A percentile compares a stretch with the other conserved stretches of the same genome.
Evolutionary conservation across 1,139 yeast genomes (phyloP).

Genomic region (Kurtzmaniella quercitrusa): DNA sequence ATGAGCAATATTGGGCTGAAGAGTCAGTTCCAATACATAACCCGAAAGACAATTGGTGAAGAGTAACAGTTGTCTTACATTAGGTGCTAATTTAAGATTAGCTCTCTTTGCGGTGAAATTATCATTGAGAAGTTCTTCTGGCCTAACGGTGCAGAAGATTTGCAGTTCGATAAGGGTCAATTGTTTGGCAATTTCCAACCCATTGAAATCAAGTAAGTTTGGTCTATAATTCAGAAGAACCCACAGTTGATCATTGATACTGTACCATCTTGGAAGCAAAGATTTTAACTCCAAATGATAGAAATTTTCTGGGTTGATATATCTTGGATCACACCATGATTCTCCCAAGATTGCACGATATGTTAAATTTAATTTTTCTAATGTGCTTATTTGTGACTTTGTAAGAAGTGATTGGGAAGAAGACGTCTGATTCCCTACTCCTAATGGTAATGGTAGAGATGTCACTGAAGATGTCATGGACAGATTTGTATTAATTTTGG

Average conservation of each 20-base stretch:
- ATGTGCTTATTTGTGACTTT: constrained; percentile 34
- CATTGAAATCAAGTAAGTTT: constrained; percentile 64
- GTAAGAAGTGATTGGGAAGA: constrained; percentile 36
- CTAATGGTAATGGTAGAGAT: constrained; percentile 38
- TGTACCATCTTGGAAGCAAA: constrained; percentile 35
- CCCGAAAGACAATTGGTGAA: constrained; percentile 79
- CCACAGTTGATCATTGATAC: constrained; percentile 43
- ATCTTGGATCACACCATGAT: constrained; percentile 42
- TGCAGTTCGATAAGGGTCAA: constrained; percentile 75
- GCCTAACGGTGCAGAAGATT: constrained; percentile 61
- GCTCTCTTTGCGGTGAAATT: constrained; percentile 67
- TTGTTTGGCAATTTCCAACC: constrained; percentile 81
- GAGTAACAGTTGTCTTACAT: constrained; percentile 61
- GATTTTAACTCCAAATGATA: constrained; percentile 23
- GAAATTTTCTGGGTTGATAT: constrained; percentile 22
- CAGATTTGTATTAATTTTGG: constrained; percentile 42
- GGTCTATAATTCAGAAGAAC: constrained; percentile 45
- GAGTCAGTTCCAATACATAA: constrained; percentile 75
- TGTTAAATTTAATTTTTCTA: constrained; percentile 43
- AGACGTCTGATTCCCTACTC: constrained; percentile 40
- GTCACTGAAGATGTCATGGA: constrained; percentile 38
- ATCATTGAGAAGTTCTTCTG: constrained; percentile 71
- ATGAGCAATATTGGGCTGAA: constrained; percentile 47
- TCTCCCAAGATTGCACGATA: constrained; percentile 47
- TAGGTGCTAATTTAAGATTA: constrained; percentile 62